Percentiles rank a stretch among this genome's conserved stretches.
These are phyloP conservation scores for Malbranchea zuffiana DNA, from an alignment of 2,329 filamentous ascomycete species.

Conservation along the genomic window DNA sequence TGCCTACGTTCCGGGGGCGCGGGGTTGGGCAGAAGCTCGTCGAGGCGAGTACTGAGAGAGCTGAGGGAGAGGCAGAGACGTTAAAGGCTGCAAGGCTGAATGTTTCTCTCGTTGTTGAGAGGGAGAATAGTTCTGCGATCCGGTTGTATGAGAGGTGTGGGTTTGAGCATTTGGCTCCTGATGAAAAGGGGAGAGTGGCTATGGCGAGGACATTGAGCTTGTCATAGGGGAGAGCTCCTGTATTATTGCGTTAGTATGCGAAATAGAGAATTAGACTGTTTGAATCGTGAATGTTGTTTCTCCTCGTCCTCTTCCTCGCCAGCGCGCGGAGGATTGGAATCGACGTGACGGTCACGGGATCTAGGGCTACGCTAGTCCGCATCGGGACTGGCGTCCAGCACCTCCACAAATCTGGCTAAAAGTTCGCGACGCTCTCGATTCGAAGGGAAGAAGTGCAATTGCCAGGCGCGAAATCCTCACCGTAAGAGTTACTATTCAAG, in stretches of 20 bases:
- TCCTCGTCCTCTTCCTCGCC: neutral
- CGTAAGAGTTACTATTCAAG: slow-evolving; percentile 50
- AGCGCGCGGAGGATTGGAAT: neutral
- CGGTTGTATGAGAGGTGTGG: slow-evolving; percentile 19
- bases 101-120: slow-evolving; percentile 16
- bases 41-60: slow-evolving; percentile 11
- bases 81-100: slow-evolving; percentile 12
- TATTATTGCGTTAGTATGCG: neutral
- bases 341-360: neutral
- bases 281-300: neutral
- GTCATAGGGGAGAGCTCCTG: neutral
- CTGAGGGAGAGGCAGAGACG: slow-evolving; percentile 9
- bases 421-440: slow-evolving; percentile 7
- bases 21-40: slow-evolving; percentile 18
- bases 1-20: slow-evolving; percentile 16
- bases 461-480: slow-evolving; percentile 46
- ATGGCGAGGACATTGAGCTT: slow-evolving; percentile 8
- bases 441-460: slow-evolving; percentile 1
- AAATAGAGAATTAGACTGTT: neutral
- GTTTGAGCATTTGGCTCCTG: slow-evolving; percentile 12
- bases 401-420: slow-evolving; percentile 9
- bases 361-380: slow-evolving; percentile 11
- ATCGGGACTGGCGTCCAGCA: slow-evolving; percentile 10
- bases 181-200: neutral
- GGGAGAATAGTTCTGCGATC: slow-evolving; percentile 13